Percentiles rank a stretch among this genome's conserved stretches.
Conservation (phyloP, 331 rosid genomes). For the Acacia pycnantha region DNA sequence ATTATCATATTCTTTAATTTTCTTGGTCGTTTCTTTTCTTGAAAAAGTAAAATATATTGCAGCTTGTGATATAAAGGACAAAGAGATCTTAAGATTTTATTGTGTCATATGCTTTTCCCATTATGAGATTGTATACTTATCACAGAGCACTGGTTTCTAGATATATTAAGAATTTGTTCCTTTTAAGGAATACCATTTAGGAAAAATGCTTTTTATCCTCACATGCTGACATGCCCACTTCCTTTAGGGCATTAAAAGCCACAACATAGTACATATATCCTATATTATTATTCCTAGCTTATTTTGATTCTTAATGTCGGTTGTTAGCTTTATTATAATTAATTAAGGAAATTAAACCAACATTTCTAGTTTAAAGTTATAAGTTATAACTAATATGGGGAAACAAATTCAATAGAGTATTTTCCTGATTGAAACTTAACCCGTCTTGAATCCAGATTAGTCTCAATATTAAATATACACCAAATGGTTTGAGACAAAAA, state of each 20-base stretch:
- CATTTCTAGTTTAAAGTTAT: neutral
- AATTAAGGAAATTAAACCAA: neutral
- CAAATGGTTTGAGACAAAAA: too few relatives aligned
- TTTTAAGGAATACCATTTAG: neutral
- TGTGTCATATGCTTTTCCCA: neutral
- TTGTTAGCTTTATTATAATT: neutral
- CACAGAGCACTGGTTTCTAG: neutral
- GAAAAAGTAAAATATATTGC: neutral
- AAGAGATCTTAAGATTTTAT: neutral
- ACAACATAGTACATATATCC: neutral
- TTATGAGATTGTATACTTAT: neutral
- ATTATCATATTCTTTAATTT: neutral
- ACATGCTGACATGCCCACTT: neutral
- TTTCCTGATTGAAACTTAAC: too few relatives aligned
- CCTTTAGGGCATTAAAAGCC: constrained; percentile 25
- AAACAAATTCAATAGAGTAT: neutral
- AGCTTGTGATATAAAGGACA: neutral
- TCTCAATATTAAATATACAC: too few relatives aligned
- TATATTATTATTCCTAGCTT: neutral
- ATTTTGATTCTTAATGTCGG: neutral
- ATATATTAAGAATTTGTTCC: neutral
- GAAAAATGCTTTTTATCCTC: neutral
- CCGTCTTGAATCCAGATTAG: too few relatives aligned
- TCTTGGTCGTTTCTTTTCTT: neutral
- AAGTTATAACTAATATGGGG: neutral